phyloP scores from a whole-genome alignment of 352 stramenopile species.

The Lagenidium sp. region DNA sequence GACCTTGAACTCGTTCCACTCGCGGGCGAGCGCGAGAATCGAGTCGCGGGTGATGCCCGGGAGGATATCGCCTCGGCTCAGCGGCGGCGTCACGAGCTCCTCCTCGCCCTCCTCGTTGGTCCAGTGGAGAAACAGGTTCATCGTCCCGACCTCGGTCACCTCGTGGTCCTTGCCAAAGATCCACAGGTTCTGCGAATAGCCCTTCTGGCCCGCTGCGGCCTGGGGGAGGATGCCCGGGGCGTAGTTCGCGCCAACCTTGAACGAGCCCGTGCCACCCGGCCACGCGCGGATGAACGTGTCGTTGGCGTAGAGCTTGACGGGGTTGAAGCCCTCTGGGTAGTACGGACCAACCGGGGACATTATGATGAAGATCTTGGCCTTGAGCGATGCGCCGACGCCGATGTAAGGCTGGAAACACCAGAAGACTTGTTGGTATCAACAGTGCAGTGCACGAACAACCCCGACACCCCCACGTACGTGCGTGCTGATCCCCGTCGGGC shows the following conservation, averaged over 20 bases:
- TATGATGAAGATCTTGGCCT: constrained; percentile 94
- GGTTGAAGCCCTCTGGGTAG: constrained; percentile 92
- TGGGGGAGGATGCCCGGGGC: constrained; percentile 89
- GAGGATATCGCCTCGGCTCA: constrained; percentile 94
- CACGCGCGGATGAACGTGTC: constrained; percentile 93
- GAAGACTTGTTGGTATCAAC: too few relatives aligned
- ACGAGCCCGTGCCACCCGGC: constrained; percentile 91
- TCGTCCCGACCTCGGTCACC: constrained; percentile 89
- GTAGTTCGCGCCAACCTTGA: constrained; percentile 92
- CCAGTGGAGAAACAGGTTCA: constrained; percentile 99
- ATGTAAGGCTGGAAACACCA: constrained; percentile 63
- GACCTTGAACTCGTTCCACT: constrained; percentile 93
- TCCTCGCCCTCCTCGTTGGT: constrained; percentile 88
- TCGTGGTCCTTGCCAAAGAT: constrained; percentile 92
- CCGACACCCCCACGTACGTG: constrained; percentile 24
- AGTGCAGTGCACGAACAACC: too few relatives aligned
- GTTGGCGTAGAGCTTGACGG: constrained; percentile 88
- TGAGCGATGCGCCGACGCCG: constrained; percentile 80
- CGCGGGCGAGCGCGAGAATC: constrained; percentile 88
- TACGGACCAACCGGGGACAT: constrained; percentile 96
- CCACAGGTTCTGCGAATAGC: constrained; percentile 92
- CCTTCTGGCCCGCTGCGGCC: constrained; percentile 73
- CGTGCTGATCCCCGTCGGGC: constrained; percentile 91
- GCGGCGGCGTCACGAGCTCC: constrained; percentile 94
- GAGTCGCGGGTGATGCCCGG: constrained; percentile 95